A percentile compares a stretch with the other conserved stretches of the same genome.
Conservation (phyloP, 306 rosid species). For the Lithocarpus polystachyus region DNA sequence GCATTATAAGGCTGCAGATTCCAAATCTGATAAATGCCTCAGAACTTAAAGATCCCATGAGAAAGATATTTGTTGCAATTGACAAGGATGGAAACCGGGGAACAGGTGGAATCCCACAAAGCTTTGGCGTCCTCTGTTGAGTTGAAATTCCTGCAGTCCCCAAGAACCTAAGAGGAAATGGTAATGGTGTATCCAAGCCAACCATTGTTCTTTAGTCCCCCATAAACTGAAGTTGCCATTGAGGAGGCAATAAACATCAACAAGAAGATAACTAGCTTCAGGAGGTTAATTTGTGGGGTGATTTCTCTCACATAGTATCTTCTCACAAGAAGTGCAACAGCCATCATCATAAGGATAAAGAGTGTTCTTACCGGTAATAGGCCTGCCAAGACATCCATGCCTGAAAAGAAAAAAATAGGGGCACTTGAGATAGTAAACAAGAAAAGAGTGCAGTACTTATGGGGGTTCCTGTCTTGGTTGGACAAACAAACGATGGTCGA, state of each 20-base stretch:
- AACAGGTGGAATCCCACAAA: constrained; percentile 83
- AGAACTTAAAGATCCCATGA: constrained; percentile 60
- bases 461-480: constrained; percentile 78
- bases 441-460: constrained; percentile 62
- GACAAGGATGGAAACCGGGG: constrained; percentile 82
- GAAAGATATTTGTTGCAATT: constrained; percentile 63
- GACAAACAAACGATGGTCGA: constrained; percentile 71
- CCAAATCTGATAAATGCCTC: constrained; percentile 67
- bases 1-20: constrained; percentile 54
- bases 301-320: constrained; percentile 60
- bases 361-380: constrained; percentile 70
- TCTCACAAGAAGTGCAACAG: constrained; percentile 72
- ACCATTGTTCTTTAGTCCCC: constrained; percentile 56
- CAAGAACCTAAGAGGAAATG: constrained; percentile 62
- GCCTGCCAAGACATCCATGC: constrained; percentile 53
- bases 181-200: constrained; percentile 56
- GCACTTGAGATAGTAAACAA: constrained; percentile 44
- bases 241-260: constrained; percentile 63
- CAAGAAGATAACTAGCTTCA: constrained; percentile 50
- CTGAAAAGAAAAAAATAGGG: constrained; percentile 60
- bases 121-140: constrained; percentile 58
- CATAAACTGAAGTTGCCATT: constrained; percentile 58
- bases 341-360: constrained; percentile 64
- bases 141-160: constrained; percentile 55
- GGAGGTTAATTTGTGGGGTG: constrained; percentile 36